Evolutionary conservation across 805 yeast genomes (phyloP), one percentile per base, ranked within the genome.

Genomic region (Pichia nakasei): DNA sequence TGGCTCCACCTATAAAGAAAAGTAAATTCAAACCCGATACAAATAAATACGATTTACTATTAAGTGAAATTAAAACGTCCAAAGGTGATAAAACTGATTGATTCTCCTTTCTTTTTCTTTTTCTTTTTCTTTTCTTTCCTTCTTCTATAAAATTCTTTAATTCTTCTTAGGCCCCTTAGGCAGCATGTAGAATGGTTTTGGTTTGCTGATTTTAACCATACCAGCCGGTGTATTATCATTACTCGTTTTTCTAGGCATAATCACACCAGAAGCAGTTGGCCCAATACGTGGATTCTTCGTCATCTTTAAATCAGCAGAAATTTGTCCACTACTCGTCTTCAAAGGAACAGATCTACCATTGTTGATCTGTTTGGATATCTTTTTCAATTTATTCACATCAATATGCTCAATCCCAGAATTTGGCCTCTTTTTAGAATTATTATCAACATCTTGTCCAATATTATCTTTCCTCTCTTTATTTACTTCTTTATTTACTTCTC

Each of bases 11-110:
- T 9, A 38, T 22, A 17, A 21, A 18, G 20, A 38, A 15, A 13
- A 32, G 35, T 27, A 35, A 32, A n/a, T 22, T 34, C 5, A 35
- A 26, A 12, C 11, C 29, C 4, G 17, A 21, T 8, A 27, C 20
- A 17, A 39, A 19, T 21, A 43, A 49, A 31, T 47, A 49, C 26
- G 36, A 42, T 21, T 17, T 11, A 11, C 24, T 47, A 9, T 22
- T 44, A 4, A 38, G 34, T 15, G 51, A 46, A 11, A 47, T 58
- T 22, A 54, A 47, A 37, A 50, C 33, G 17, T 51, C 54, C 22
- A 61, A 61, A 46, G 63, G 64, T 2, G 54, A 48, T 5, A 61
- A 61, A 45, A 56, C 53, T 29, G 64, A 61, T 39, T 60, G 38
- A 47, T 22, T 13, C 15, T 12, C 15, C 15, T 5, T 3, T 4